Conservation (phyloP, 202 grass and related monocot species). For the Panicum virgatum region DNA sequence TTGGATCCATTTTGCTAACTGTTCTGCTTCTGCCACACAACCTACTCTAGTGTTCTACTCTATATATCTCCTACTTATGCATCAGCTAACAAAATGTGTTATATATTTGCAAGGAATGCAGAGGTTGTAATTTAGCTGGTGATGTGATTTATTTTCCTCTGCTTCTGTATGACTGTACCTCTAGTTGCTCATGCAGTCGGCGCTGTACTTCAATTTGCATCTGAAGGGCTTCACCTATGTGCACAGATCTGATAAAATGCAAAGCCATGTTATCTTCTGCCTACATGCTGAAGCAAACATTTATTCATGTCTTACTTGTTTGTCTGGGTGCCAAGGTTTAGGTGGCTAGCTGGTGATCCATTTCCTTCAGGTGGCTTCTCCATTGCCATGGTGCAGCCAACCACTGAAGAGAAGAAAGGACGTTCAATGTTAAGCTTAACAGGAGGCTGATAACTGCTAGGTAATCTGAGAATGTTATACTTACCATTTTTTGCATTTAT, state of each 20-base stretch:
- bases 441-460: neutral
- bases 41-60: conserved; percentile 13
- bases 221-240: conserved; percentile 90
- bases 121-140: neutral
- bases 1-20: conserved; percentile 27
- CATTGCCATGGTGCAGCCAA: conserved; percentile 52
- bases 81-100: neutral
- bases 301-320: conserved; percentile 75
- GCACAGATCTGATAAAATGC: conserved; percentile 73
- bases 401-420: conserved; percentile 42
- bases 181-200: conserved; percentile 85
- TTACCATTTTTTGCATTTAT: conserved; percentile 73
- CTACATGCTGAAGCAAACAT: conserved; percentile 21
- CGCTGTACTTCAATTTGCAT: conserved; percentile 99
- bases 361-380: conserved; percentile 68
- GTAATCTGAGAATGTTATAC: conserved; percentile 8
- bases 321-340: conserved; percentile 53
- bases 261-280: conserved; percentile 42
- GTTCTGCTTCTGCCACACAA: neutral
- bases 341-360: conserved; percentile 47
- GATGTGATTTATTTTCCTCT: neutral
- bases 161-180: conserved; percentile 71
- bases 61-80: conserved; percentile 1
- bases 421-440: conserved; percentile 37
- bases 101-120: conserved; percentile 14